Evolutionary conservation across 352 stramenopile genomes (phyloP), one percentile per base, ranked within the genome.

Genomic region (Phytophthora uliginosa): DNA sequence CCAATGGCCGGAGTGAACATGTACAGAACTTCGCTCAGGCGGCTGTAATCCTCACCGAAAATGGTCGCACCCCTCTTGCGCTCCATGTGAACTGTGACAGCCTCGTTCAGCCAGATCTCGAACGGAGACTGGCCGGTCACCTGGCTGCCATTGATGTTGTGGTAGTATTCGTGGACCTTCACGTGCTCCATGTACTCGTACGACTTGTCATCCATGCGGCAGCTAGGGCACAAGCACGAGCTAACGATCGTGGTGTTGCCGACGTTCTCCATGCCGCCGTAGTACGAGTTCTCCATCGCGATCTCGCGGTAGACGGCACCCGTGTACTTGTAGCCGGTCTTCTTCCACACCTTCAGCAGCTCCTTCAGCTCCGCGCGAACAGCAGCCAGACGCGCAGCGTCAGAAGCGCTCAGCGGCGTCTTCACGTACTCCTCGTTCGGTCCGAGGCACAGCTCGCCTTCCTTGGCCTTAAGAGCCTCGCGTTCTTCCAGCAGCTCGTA

Each of bases 101-200:
- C 86, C 63, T 94, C 86, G 56, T 94, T 94, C 64, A 94, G 78
- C 86, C 86, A 94, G 63, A 94, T 92, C 69, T 94, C 86, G 52
- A 94, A 94, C 28, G 86, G 86, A 31, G 83, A 92, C 73, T 94
- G 86, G 34, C 86, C 86, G n/a, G 86, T 94, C 28, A 94, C 86
- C 60, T 94, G 83, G 54, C 80, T 90, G 40, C 86, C 86, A 66
- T 94, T 94, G 63, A 94, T 94, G 63, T 94, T 94, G 78, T 94
- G 86, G 78, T 94, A 94, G 77, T 92, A 94, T 57, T 94, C 86
- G 79, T 94, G 86, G 18, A 92, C 84, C 70, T 94, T 94, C 50
- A 94, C 86, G 65, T 89, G 83, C 72, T 94, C 86, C 85, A 92
- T 92, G 81, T 94, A 94, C 70, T 91, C 84, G 68, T 94, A 94